Evolutionary conservation across 495 filamentous ascomycete genomes (phyloP), one percentile per base, ranked within the genome.

Genomic region (Chaetomium tenue): DNA sequence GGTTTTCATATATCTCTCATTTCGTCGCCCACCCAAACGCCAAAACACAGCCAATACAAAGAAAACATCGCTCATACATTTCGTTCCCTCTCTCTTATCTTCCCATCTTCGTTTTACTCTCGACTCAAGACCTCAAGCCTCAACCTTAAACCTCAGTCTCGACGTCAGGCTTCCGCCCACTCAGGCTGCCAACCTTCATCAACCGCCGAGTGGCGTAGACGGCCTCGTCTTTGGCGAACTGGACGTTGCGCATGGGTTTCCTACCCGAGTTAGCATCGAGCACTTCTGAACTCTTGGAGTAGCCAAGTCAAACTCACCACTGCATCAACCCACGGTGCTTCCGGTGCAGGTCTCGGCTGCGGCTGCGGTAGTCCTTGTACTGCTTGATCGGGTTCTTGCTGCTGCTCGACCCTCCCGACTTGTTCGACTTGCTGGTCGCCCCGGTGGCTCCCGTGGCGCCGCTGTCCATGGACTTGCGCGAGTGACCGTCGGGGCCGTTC

Each of bases 261-360:
- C 74, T 75, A 28, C 20, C 40, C 28, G 1, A 26, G 60, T 62
- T 20, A 63, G 46, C 44, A 64, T 66, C 54, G 60, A 52, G 25
- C 52, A n/a, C 18, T 20, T 15, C 22, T 47, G n/a, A 44, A 22
- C 6, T 57, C 5, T 8, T 15, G n/a, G n/a, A n/a, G n/a, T n/a
- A n/a, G n/a, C n/a, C n/a, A n/a, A n/a, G n/a, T 5, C 25, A 28
- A 33, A 70, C 72, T 59, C 25, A 88, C 88, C 89, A 91, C 72
- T 90, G 88, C 87, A 90, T 90, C 68, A 89, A 63, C 12, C 88
- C 89, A 40, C 88, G 77, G 65, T 90, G 87, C 75, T 89, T 88
- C 16, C 89, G 76, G 68, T 89, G 85, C 66, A 89, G 74, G 26
- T 86, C 81, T 58, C 80, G 65, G 66, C 79, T 82, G 30, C 74